phyloP scores from a whole-genome alignment of 352 stramenopile genomes.

The Elongisporangium anandrum region DNA sequence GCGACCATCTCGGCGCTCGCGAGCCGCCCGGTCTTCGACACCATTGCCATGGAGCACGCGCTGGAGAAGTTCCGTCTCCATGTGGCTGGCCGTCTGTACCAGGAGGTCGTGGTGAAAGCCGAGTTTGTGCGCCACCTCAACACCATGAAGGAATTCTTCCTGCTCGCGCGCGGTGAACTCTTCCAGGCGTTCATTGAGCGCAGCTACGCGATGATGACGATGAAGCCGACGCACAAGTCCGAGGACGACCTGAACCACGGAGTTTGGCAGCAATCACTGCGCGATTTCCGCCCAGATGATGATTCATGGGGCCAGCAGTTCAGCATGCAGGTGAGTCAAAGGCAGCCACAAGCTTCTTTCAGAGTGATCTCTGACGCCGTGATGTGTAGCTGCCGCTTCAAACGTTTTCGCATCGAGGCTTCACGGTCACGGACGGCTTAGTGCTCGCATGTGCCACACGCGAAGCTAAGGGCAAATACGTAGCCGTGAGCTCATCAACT shows the following conservation, averaged over 20 bases:
- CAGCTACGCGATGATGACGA: slow-evolving; percentile 46
- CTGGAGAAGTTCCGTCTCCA: slow-evolving; percentile 52
- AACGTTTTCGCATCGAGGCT: slow-evolving; percentile 43
- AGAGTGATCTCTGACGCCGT: background rate
- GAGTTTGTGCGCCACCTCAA: slow-evolving; percentile 57
- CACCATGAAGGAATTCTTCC: slow-evolving; percentile 61
- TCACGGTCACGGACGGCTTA: slow-evolving; percentile 29
- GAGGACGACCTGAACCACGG: slow-evolving; percentile 64
- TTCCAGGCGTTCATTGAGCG: slow-evolving; percentile 74
- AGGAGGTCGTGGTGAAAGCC: slow-evolving; percentile 62
- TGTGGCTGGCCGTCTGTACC: slow-evolving; percentile 50
- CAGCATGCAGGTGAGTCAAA: slow-evolving; percentile 29
- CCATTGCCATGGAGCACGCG: slow-evolving; percentile 38
- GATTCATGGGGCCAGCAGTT: slow-evolving; percentile 36
- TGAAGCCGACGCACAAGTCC: slow-evolving; percentile 40
- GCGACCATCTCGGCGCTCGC: slow-evolving; percentile 30
- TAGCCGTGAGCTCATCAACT: slow-evolving; percentile 12
- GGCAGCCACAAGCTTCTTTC: background rate
- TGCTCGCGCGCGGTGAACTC: slow-evolving; percentile 61
- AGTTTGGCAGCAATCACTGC: slow-evolving; percentile 50
- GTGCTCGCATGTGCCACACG: slow-evolving; percentile 17
- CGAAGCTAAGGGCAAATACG: slow-evolving; percentile 21
- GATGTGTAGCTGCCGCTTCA: slow-evolving; percentile 42
- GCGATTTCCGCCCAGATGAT: slow-evolving; percentile 42
- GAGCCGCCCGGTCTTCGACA: slow-evolving; percentile 36